Conservation (phyloP, 495 filamentous ascomycete species). For the Jackrogersella minutella region DNA sequence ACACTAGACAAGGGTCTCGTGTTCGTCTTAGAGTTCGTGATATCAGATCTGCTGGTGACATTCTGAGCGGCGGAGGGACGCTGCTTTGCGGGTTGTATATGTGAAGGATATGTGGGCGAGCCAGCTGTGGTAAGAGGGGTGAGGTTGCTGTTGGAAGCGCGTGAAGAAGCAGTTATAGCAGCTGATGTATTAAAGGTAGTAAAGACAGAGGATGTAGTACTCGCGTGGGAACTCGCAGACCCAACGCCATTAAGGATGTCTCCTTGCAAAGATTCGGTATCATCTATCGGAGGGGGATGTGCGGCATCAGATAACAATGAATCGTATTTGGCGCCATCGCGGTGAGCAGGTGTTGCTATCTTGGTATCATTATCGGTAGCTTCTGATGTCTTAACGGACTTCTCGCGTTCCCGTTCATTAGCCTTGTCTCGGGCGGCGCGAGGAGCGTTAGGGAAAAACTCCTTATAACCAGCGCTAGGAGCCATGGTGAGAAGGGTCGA, state of each 20-base stretch:
- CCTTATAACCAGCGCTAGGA: constrained; percentile 79
- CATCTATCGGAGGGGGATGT: constrained; percentile 57
- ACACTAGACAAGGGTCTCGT: constrained; percentile 31
- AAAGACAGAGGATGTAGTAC: constrained; percentile 70
- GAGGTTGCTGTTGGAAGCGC: constrained; percentile 60
- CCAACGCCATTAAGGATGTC: constrained; percentile 71
- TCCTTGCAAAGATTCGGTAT: constrained; percentile 64
- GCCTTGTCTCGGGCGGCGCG: constrained; percentile 63
- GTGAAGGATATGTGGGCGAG: constrained; percentile 73
- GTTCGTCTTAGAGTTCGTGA: constrained; percentile 33
- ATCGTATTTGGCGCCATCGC: constrained; percentile 49
- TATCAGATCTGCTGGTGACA: constrained; percentile 42
- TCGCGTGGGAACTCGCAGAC: constrained; percentile 71
- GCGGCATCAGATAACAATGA: constrained; percentile 48
- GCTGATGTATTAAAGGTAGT: constrained; percentile 62
- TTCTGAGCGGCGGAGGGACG: constrained; percentile 46
- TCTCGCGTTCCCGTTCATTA: constrained; percentile 60
- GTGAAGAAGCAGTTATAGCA: constrained; percentile 57
- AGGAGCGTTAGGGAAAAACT: constrained; percentile 90
- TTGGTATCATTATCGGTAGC: constrained; percentile 62
- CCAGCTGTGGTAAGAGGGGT: constrained; percentile 82
- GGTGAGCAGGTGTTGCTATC: constrained; percentile 46
- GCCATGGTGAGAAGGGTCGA: constrained; percentile 72
- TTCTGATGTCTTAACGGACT: constrained; percentile 42
- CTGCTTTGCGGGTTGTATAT: constrained; percentile 49